These are phyloP conservation scores for Penicillium olsonii DNA, from an alignment of 2,329 filamentous ascomycete genomes.

Conservation along the genomic window DNA sequence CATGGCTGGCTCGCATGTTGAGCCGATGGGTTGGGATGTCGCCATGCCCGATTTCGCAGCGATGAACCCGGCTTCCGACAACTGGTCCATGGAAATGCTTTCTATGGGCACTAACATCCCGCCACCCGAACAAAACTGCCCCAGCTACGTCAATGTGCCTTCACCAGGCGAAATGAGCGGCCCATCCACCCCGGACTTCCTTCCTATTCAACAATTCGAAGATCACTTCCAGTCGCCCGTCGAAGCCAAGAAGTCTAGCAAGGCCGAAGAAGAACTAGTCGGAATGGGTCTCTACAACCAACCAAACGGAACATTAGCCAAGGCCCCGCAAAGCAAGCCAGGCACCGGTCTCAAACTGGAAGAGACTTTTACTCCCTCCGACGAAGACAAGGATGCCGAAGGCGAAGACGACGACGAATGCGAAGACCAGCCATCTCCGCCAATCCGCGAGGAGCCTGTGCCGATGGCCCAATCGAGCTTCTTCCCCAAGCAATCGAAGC, in stretches of 20 bases:
- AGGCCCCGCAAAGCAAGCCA: conserved; percentile 57
- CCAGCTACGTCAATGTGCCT: conserved; percentile 37
- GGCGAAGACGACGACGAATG: conserved; percentile 48
- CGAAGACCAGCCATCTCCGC: conserved; percentile 9
- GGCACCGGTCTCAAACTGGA: conserved; percentile 80
- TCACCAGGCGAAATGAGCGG: conserved; percentile 38
- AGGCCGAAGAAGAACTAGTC: conserved; percentile 49
- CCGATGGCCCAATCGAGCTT: conserved; percentile 13
- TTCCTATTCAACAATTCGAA: conserved; percentile 39
- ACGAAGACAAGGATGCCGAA: conserved; percentile 61
- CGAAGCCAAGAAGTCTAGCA: conserved; percentile 55
- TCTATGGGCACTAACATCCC: conserved; percentile 36
- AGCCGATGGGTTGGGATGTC: conserved; percentile 30
- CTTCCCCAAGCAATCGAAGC: conserved; percentile 21
- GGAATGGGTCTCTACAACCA: conserved; percentile 78
- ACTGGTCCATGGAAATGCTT: conserved; percentile 36
- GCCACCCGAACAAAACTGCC: conserved; percentile 30
- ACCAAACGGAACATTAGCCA: conserved; percentile 61
- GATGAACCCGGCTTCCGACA: conserved; percentile 30
- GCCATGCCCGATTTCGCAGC: conserved; percentile 18
- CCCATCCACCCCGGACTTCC: conserved; percentile 41
- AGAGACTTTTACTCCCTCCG: conserved; percentile 71
- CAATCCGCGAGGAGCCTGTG: conserved; percentile 5
- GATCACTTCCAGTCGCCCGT: conserved; percentile 23
- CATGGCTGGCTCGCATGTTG: conserved; percentile 29